A percentile compares a stretch with the other conserved stretches of the same genome.
These are phyloP conservation scores for Poteriospumella lacustris DNA, from an alignment of 108 stramenopile species.

Conservation along the genomic window DNA sequence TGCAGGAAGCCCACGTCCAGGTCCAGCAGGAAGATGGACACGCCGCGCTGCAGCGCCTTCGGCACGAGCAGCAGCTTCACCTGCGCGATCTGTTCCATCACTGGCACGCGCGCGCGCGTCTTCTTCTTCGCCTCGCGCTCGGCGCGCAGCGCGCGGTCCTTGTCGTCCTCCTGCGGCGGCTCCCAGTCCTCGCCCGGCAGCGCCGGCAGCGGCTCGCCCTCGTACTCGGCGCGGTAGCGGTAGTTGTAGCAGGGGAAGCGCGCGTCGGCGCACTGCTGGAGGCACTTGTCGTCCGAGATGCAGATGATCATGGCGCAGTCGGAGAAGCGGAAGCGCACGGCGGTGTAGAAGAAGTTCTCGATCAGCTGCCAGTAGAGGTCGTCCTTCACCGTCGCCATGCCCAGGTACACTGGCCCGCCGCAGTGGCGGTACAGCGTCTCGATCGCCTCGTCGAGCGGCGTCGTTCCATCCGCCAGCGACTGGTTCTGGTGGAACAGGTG, in stretches of 20 bases:
- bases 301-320: conserved; percentile 3
- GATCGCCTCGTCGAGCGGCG: no score
- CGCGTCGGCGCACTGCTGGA: not conserved
- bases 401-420: not conserved
- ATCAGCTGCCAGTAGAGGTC: conserved; percentile 25
- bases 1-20: conserved; percentile 22
- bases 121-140: no score
- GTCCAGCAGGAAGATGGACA: conserved; percentile 20
- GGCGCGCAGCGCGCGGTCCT: no score
- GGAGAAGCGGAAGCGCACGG: not conserved
- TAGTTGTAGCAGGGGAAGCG: conserved; percentile 18
- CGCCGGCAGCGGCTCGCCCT: no score
- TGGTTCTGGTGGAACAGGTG: not conserved
- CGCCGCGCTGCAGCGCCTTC: not conserved
- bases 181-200: no score
- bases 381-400: conserved; percentile 9
- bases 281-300: not conserved
- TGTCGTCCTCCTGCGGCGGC: not conserved
- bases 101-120: not conserved
- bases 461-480: not conserved
- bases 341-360: conserved; percentile 18
- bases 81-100: conserved; percentile 22
- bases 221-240: no score
- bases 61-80: conserved; percentile 11
- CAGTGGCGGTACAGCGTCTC: not conserved